phyloP scores from a whole-genome alignment of 108 stramenopile genomes.

The Cylindrotheca closterium region DNA sequence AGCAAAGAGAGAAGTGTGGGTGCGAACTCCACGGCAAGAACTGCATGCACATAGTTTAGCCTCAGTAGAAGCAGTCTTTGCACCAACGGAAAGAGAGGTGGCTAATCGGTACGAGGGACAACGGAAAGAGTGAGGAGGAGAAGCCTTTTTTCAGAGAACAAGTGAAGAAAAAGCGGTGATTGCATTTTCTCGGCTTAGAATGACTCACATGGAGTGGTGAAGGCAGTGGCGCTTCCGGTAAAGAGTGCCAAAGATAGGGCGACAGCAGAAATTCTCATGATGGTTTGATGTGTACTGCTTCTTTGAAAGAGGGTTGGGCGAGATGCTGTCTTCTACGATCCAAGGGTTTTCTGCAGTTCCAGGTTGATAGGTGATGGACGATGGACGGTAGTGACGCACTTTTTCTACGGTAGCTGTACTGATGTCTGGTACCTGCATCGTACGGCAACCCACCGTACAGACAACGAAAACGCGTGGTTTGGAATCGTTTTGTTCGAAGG shows the following conservation, averaged over 20 bases:
- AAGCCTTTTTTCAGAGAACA: neutral
- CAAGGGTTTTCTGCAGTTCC: too few species aligned
- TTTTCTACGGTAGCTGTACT: too few species aligned
- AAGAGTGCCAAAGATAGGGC: conserved; percentile 25
- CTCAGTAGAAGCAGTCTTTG: neutral
- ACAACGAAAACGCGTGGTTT: neutral
- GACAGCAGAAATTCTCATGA: conserved; percentile 30
- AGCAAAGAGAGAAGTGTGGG: conserved; percentile 38
- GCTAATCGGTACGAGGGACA: neutral
- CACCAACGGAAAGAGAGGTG: conserved; percentile 10
- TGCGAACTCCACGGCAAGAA: conserved; percentile 10
- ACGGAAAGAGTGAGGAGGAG: neutral
- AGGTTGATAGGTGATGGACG: neutral
- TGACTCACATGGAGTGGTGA: conserved; percentile 30
- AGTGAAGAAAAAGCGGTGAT: neutral
- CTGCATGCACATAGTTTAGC: conserved; percentile 1
- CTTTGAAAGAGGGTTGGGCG: too few species aligned
- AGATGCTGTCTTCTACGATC: too few species aligned
- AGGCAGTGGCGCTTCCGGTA: conserved; percentile 24
- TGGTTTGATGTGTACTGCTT: conserved; percentile 8
- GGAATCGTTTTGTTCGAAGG: neutral
- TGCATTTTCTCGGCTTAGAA: neutral
- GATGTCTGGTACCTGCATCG: neutral
- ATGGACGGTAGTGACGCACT: neutral
- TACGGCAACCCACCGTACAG: too few species aligned